Evolutionary conservation across 257 asterid genomes (phyloP).

Genomic region (Verbena officinalis): DNA sequence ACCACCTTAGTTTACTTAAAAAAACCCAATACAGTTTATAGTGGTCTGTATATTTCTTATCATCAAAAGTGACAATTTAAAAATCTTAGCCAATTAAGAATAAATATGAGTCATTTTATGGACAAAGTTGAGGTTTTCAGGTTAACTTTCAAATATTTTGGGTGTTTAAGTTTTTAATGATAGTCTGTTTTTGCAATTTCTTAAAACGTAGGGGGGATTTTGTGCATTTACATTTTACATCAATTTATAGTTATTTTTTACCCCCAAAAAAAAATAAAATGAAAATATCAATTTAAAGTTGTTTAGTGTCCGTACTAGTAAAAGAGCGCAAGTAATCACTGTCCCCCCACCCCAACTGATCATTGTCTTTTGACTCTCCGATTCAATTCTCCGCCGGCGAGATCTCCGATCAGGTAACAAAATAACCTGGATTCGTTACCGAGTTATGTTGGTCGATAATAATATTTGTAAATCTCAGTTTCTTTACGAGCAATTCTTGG

Average conservation of each 20-base stretch:
- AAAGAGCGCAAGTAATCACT: background rate
- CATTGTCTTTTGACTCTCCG: conserved; percentile 24
- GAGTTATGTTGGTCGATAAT: conserved; percentile 12
- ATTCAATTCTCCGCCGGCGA: conserved; percentile 30
- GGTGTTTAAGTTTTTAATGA: no score
- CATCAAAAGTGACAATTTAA: no score
- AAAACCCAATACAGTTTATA: no score
- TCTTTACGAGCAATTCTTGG: background rate
- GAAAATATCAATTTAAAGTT: no score
- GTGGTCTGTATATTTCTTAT: no score
- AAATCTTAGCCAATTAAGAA: no score
- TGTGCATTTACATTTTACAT: background rate
- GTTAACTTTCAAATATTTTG: no score
- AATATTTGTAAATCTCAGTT: conserved; percentile 19
- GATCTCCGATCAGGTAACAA: conserved; percentile 46
- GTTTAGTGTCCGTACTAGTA: conserved; percentile 18
- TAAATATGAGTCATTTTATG: no score
- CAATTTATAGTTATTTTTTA: no score
- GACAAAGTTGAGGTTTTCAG: no score
- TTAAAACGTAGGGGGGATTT: background rate
- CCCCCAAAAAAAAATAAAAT: no score
- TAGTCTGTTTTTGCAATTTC: background rate
- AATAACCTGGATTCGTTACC: conserved; percentile 13
- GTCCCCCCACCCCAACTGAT: conserved; percentile 15
- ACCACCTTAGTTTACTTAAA: no score